Percentiles rank a stretch among this genome's conserved stretches.
phyloP scores from a whole-genome alignment of 106 monocot species.

The Amphibolis antarctica region DNA sequence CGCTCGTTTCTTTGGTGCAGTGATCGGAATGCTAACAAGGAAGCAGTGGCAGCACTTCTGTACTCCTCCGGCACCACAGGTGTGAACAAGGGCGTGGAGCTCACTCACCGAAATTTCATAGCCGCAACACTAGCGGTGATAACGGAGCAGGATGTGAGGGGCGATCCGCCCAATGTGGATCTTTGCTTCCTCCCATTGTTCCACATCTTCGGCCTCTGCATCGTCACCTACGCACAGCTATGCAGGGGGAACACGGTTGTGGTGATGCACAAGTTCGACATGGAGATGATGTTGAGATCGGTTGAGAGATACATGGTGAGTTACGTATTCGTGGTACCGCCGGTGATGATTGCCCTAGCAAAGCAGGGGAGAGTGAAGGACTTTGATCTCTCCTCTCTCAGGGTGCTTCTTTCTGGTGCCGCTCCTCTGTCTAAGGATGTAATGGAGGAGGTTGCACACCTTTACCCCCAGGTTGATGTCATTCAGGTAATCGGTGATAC shows the following conservation, averaged over 20 bases:
- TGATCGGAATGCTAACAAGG: background rate
- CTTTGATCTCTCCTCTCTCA: slow-evolving; percentile 18
- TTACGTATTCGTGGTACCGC: slow-evolving; percentile 22
- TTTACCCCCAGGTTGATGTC: slow-evolving; percentile 27
- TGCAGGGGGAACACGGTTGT: slow-evolving; percentile 23
- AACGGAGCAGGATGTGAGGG: slow-evolving; percentile 5
- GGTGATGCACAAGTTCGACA: slow-evolving; percentile 21
- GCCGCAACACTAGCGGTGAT: background rate
- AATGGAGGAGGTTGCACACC: slow-evolving; percentile 44
- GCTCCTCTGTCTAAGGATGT: slow-evolving; percentile 44
- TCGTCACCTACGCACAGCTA: slow-evolving; percentile 13
- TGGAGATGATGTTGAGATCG: slow-evolving; percentile 7
- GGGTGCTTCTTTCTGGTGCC: slow-evolving; percentile 12
- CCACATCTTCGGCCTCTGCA: slow-evolving; percentile 30
- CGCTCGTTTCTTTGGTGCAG: background rate
- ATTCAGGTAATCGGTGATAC: slow-evolving; percentile 74
- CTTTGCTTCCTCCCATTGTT: slow-evolving; percentile 34
- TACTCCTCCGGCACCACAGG: slow-evolving; percentile 74
- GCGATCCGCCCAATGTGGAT: slow-evolving; percentile 1
- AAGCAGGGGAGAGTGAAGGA: background rate
- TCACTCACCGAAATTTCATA: slow-evolving; percentile 44
- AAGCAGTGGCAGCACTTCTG: slow-evolving; percentile 32
- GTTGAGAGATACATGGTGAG: slow-evolving; percentile 21
- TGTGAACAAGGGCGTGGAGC: slow-evolving; percentile 39
- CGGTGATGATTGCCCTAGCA: slow-evolving; percentile 23